These are phyloP conservation scores for Coniosporium apollinis DNA, from an alignment of 495 filamentous ascomycete genomes.

Conservation along the genomic window DNA sequence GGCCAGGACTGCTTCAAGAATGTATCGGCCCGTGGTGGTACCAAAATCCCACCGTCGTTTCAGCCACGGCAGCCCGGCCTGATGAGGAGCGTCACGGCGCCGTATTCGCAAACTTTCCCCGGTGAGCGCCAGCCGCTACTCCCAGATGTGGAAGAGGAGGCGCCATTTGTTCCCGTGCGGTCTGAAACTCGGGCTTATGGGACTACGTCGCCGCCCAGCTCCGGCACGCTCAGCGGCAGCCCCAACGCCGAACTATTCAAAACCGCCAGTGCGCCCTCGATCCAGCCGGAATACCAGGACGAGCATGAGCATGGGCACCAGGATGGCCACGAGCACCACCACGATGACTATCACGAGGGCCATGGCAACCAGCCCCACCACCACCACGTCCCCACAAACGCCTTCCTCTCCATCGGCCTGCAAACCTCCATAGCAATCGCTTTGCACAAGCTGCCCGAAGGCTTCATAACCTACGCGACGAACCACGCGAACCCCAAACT, in stretches of 20 bases:
- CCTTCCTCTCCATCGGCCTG: slow-evolving; percentile 79
- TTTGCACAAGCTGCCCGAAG: slow-evolving; percentile 91
- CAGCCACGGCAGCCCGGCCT: slow-evolving; percentile 4
- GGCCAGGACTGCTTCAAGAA: slow-evolving; percentile 61
- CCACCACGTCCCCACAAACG: slow-evolving; percentile 92
- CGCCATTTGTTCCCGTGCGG: too few relatives aligned
- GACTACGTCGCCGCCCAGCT: too few relatives aligned
- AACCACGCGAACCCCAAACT: slow-evolving; percentile 85
- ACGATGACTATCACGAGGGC: slow-evolving; percentile 3
- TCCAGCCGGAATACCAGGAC: slow-evolving; percentile 2
- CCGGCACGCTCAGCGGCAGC: too few relatives aligned
- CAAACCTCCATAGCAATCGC: slow-evolving; percentile 91
- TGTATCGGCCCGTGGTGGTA: slow-evolving; percentile 9
- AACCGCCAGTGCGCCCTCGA: slow-evolving; percentile 1
- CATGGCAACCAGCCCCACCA: slow-evolving; percentile 37
- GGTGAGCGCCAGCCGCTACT: slow-evolving; percentile 19
- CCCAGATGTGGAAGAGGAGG: slow-evolving; percentile 14
- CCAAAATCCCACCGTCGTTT: slow-evolving; percentile 2
- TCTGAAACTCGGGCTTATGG: too few relatives aligned
- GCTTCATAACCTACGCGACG: slow-evolving; percentile 95
- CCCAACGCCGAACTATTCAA: slow-evolving; percentile 2
- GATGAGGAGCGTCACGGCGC: not conserved
- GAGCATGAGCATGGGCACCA: too few relatives aligned
- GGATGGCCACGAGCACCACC: not conserved
- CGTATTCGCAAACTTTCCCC: not conserved